phyloP scores from a whole-genome alignment of 2,329 filamentous ascomycete genomes.

The Zymoseptoria pseudotritici region DNA sequence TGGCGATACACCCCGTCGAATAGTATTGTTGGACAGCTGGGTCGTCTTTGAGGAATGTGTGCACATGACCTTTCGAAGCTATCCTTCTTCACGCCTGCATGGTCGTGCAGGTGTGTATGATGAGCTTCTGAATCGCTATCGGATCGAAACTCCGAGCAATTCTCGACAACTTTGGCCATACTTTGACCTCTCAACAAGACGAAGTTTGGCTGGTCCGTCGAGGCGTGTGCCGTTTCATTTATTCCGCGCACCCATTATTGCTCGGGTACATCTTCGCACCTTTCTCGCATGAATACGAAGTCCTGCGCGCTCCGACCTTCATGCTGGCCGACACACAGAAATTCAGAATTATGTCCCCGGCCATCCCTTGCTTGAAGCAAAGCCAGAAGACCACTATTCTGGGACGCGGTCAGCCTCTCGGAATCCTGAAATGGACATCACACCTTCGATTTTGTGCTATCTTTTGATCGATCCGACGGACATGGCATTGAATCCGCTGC shows the following conservation, averaged over 20 bases:
- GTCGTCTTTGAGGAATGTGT: neutral
- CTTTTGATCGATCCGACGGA: neutral
- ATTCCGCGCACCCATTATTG: neutral
- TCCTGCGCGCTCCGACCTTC: neutral
- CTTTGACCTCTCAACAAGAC: neutral
- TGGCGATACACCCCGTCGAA: neutral
- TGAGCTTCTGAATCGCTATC: neutral
- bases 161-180: neutral
- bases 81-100: neutral
- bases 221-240: neutral
- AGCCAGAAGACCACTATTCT: neutral
- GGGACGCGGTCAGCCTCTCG: neutral
- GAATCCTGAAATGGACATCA: neutral
- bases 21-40: neutral
- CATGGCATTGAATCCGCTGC: neutral
- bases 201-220: neutral
- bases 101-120: neutral
- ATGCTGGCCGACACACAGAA: neutral
- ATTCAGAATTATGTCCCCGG: neutral
- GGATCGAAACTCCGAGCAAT: neutral
- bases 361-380: neutral
- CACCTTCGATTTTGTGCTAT: neutral
- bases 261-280: neutral
- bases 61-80: neutral
- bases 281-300: neutral